Evolutionary conservation across 2,329 filamentous ascomycete genomes (phyloP), one percentile per base, ranked within the genome.

Genomic region (Aspergillus costaricaensis): DNA sequence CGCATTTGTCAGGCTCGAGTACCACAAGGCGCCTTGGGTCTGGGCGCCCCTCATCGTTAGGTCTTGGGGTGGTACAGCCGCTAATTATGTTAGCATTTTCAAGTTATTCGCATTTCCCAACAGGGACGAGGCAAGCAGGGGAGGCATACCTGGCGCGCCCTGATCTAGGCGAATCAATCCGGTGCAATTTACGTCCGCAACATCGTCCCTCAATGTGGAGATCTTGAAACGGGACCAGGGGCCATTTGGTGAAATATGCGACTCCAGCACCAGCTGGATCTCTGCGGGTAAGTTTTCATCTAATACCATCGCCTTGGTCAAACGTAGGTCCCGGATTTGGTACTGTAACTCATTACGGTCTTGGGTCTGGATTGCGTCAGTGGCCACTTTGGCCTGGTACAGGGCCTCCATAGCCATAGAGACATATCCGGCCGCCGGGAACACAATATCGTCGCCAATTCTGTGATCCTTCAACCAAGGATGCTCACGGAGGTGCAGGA

Each of bases 401-500:
- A 55, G 49, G 2, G 58, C 60, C 30, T 64, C 65, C n/a, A 64
- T 58, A 0, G 64, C 64, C 56, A 63, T 68, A 14, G 57, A 57
- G 14, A 63, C 49, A 19, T 63, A 65, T 8, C 62, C 66, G 2
- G 65, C 60, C 2, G 39, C 59, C 0, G 69, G 69, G 47, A 64
- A 70, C 2, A 67, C 41, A 3, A 43, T 9, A 8, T 54, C 43
- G 2, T n/a, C 4, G 4, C 51, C 51, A 21, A 67, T 39, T 10
- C 75, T 68, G 55, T 84, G 81, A 55, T 83, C 78, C 1, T 68
- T 66, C 1, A 83, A 60, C 82, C 82, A 84, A 1, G 67, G 61
- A 15, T 61, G 15, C 4, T 68, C 51, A 5, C 14, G 27, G 12
- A 53, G 14, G 2, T 47, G 27, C 14, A 54, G 38, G n/a, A 48